phyloP scores from a whole-genome alignment of 345 rosid genomes.

The Toxicodendron radicans region DNA sequence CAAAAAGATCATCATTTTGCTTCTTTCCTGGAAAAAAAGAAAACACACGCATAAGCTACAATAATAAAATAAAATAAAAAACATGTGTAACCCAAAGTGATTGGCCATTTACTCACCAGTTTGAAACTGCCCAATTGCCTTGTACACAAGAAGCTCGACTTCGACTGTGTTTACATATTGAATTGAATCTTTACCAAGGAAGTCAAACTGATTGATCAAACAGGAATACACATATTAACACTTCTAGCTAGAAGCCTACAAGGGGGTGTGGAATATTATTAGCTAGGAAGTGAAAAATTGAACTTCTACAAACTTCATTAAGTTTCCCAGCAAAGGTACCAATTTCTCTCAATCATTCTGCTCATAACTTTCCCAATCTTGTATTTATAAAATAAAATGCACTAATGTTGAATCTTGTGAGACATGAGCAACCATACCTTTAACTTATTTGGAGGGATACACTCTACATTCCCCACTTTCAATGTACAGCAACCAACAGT shows the following conservation, averaged over 20 bases:
- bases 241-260: conserved; percentile 34
- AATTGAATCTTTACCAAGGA: conserved; percentile 99
- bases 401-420: neutral
- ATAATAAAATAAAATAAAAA: neutral
- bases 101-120: conserved; percentile 56
- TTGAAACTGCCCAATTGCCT: conserved; percentile 90
- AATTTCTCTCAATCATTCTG: neutral
- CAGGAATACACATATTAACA: conserved; percentile 20
- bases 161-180: conserved; percentile 85
- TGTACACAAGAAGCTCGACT: conserved; percentile 89
- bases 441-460: conserved; percentile 70
- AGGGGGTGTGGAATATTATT: conserved; percentile 41
- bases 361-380: neutral
- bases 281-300: neutral
- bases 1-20: conserved; percentile 75
- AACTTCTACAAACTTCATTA: conserved; percentile 16
- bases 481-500: conserved; percentile 99
- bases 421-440: conserved; percentile 49
- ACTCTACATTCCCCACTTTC: conserved; percentile 89
- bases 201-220: conserved; percentile 73
- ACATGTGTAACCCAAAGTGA: conserved; percentile 25
- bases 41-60: conserved; percentile 17
- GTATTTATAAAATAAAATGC: neutral
- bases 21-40: conserved; percentile 54
- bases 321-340: neutral